Percentiles rank a stretch among this genome's conserved stretches.
These are phyloP conservation scores for Botrytis tulipae DNA, from an alignment of 2,329 filamentous ascomycete genomes.

Conservation along the genomic window DNA sequence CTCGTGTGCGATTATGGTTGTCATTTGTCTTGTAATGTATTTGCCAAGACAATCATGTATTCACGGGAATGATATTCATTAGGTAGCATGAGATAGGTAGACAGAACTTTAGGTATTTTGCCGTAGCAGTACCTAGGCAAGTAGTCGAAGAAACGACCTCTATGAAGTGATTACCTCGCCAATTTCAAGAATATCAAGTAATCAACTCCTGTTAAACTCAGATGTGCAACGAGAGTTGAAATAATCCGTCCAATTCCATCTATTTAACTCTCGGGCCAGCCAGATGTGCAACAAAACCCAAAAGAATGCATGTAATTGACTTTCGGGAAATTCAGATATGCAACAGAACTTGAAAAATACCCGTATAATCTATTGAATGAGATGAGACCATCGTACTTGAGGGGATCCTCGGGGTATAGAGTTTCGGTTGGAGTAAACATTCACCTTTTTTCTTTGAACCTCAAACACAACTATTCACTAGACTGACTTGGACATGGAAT, in stretches of 20 bases:
- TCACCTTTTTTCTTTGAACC: no score
- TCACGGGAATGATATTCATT: neutral
- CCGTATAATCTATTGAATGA: neutral
- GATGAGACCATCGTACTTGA: neutral
- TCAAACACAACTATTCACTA: no score
- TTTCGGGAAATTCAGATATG: neutral
- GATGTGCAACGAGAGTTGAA: neutral
- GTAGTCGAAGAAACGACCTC: neutral
- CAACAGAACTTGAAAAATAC: neutral
- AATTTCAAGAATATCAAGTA: neutral
- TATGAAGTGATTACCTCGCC: neutral
- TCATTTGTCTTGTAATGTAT: neutral
- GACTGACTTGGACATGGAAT: neutral
- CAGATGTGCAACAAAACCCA: neutral
- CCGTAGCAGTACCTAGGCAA: neutral
- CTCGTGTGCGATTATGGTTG: no score
- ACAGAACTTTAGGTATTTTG: neutral
- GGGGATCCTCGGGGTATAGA: neutral
- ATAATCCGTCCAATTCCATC: neutral
- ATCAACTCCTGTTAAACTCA: neutral
- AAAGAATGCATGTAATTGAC: no score
- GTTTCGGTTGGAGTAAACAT: neutral
- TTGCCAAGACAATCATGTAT: neutral
- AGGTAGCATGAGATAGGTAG: neutral
- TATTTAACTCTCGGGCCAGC: neutral